phyloP scores from a whole-genome alignment of 2,329 filamentous ascomycete species.

The Exophiala xenobiotica region DNA sequence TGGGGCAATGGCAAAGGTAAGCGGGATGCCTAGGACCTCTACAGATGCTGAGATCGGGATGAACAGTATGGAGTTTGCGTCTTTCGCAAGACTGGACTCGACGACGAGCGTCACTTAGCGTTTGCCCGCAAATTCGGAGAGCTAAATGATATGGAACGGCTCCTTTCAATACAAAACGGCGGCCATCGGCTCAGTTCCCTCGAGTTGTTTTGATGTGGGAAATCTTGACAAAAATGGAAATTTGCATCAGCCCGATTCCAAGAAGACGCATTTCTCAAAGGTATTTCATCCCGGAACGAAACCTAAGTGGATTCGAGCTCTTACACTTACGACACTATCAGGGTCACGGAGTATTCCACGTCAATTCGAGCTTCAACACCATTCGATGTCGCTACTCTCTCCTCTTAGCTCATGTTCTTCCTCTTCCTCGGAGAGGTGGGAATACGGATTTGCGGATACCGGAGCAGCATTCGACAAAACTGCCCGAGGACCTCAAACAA shows the following conservation, averaged over 20 bases:
- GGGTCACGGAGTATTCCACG: constrained; percentile 56
- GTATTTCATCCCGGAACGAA: no score
- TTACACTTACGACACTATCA: no score
- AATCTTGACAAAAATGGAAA: constrained; percentile 54
- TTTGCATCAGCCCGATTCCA: no score
- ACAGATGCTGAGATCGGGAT: neutral
- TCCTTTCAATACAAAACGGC: constrained; percentile 45
- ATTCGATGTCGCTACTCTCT: constrained; percentile 54
- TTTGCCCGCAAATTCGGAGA: constrained; percentile 55
- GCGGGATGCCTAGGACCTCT: neutral
- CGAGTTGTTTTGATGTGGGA: constrained; percentile 60
- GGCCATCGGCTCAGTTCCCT: no score
- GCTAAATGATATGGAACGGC: constrained; percentile 56
- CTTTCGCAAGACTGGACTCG: constrained; percentile 52
- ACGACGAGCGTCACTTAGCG: constrained; percentile 52
- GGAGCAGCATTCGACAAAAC: constrained; percentile 52
- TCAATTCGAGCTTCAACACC: constrained; percentile 57
- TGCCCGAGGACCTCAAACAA: constrained; percentile 39
- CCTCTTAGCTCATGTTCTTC: constrained; percentile 51
- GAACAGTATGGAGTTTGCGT: constrained; percentile 54
- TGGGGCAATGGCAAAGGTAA: constrained; percentile 39
- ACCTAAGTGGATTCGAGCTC: no score
- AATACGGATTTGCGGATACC: constrained; percentile 57
- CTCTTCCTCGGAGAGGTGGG: constrained; percentile 49
- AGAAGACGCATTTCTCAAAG: no score